These are phyloP conservation scores for Pezicula rhizophila DNA, from an alignment of 2,329 filamentous ascomycete genomes.

Conservation along the genomic window DNA sequence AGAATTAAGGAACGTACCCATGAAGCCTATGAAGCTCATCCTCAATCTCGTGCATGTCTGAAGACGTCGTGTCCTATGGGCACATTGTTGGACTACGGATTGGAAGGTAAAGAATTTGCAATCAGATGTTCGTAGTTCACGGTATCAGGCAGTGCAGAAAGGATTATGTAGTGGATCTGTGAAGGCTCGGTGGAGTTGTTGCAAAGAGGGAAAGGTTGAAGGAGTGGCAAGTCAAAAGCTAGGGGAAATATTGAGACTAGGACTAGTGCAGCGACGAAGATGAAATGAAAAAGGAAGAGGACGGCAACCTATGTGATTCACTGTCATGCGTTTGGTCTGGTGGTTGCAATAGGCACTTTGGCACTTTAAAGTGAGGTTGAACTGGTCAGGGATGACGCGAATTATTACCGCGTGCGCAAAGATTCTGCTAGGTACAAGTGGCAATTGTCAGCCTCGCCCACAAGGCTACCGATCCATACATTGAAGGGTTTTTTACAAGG, in stretches of 20 bases:
- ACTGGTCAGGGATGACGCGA: too few species aligned
- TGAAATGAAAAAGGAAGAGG: too few species aligned
- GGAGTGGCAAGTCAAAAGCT: too few species aligned
- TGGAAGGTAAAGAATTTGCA: neutral
- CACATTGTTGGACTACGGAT: conserved; percentile 7
- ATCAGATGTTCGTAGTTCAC: too few species aligned
- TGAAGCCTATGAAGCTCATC: conserved; percentile 25
- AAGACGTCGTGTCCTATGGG: conserved; percentile 8
- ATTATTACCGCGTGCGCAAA: neutral
- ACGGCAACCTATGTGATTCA: too few species aligned
- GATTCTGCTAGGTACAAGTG: neutral
- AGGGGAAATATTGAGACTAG: too few species aligned
- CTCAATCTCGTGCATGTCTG: conserved; percentile 24
- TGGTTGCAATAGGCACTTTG: neutral
- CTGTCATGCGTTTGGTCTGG: too few species aligned
- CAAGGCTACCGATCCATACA: conserved; percentile 1
- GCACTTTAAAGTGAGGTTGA: neutral
- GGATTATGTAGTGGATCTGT: too few species aligned
- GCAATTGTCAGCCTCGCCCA: conserved; percentile 5
- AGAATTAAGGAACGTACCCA: conserved; percentile 13
- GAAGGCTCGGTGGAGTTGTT: too few species aligned
- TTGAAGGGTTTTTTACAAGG: neutral
- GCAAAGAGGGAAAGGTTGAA: too few species aligned
- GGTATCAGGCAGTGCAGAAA: neutral
- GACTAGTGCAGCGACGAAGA: too few species aligned